Evolutionary conservation across 1,139 yeast species (phyloP), one percentile per base, ranked within the genome.

Genomic region (Magnusiomyces tetraspermus): DNA sequence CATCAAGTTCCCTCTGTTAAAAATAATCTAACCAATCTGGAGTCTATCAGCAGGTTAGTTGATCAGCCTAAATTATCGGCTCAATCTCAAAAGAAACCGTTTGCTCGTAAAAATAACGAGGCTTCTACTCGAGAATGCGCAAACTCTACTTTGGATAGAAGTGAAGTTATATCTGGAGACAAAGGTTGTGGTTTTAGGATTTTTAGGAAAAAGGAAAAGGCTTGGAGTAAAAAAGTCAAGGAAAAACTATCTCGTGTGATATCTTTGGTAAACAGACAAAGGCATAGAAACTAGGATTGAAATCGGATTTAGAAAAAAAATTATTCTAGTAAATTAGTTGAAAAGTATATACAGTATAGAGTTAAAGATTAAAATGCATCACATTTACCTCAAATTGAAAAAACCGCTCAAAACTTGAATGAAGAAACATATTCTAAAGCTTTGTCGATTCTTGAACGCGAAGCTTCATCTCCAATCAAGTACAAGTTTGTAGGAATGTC

Each of bases 401-500:
- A 28, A 28, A 6, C 11, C 33, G 33, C 11, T 28, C 11, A 28
- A 28, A 28, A 8, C 11, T 28, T 28, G 11, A 28, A 28, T 6
- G 33, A 6, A 6, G 33, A 28, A 28, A 28, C 33, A 28, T 28
- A 11, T n/a, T 19, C 22, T 19, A 49, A 28, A 5, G 53, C 50
- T 15, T n/a, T 22, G 13, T 46, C 46, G 17, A 51, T 13, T 45
- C 54, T 33, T n/a, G 42, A 19, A n/a, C 13, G 24, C 1, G 49
- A 26, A 3, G 48, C 80, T 11, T 72, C 67, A 1, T 63, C 54
- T 0, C 94, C 92, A 15, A 88, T 61, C 3, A 85, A 63, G 0
- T 75, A 76, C 23, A 83, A 64, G 45, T 86, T 69, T 5, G 74
- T 69, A 0, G 89, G 86, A 5, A 89, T 71, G 15, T 83, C 79